Conservation (phyloP, 768 basidiomycete species). For the Hysterangium stoloniferum region DNA sequence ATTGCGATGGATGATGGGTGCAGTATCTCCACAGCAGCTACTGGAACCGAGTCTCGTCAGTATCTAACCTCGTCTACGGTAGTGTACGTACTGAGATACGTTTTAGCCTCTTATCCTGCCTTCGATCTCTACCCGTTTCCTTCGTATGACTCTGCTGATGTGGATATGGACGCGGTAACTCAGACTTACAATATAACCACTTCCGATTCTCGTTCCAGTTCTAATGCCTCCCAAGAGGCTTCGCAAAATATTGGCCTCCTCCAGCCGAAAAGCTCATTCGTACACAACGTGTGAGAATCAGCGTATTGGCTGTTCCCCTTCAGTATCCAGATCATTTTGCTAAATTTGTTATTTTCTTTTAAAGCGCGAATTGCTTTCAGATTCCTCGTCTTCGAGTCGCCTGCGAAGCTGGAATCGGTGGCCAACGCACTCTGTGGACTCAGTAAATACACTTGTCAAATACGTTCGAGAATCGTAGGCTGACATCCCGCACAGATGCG, state of each 20-base stretch:
- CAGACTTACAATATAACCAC: slow-evolving; percentile 33
- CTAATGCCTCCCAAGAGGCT: slow-evolving; percentile 24
- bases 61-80: slow-evolving; percentile 15
- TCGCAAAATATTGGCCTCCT: slow-evolving; percentile 50
- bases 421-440: slow-evolving; percentile 78
- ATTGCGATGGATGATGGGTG: slow-evolving; percentile 55
- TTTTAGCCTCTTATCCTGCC: slow-evolving; percentile 45
- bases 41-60: not conserved
- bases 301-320: too few species aligned
- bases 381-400: slow-evolving; percentile 80
- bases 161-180: slow-evolving; percentile 33
- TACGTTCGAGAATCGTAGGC: not conserved
- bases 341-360: slow-evolving; percentile 1
- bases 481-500: slow-evolving; percentile 34
- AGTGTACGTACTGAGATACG: slow-evolving; percentile 17
- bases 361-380: slow-evolving; percentile 62
- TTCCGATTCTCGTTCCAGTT: slow-evolving; percentile 28
- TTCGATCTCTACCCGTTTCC: slow-evolving; percentile 57
- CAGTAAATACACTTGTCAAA: slow-evolving; percentile 24
- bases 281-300: slow-evolving; percentile 81
- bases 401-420: slow-evolving; percentile 60
- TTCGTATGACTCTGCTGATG: slow-evolving; percentile 38
- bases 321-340: not conserved
- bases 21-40: slow-evolving; percentile 2
- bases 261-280: slow-evolving; percentile 50